These are phyloP conservation scores for Penicillium maclennaniae DNA, from an alignment of 495 filamentous ascomycete species.

Conservation along the genomic window DNA sequence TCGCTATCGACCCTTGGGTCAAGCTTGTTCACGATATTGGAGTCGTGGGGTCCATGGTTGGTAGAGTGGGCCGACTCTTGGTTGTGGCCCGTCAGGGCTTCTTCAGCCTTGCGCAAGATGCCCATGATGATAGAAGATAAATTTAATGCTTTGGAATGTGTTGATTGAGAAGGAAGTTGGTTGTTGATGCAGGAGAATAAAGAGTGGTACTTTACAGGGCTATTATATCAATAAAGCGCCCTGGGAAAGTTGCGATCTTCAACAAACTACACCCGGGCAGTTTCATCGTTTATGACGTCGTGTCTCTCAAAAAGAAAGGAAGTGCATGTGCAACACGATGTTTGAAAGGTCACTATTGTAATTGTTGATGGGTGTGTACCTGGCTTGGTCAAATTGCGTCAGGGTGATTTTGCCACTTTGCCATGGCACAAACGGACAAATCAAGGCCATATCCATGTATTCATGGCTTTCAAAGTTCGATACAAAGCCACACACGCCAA, in stretches of 20 bases:
- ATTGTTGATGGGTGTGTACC: no score
- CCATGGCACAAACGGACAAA: neutral
- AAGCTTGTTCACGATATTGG: slow-evolving; percentile 40
- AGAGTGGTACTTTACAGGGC: neutral
- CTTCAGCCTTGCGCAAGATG: slow-evolving; percentile 11
- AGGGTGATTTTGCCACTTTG: neutral
- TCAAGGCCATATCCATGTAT: neutral
- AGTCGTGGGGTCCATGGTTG: slow-evolving; percentile 32
- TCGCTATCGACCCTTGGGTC: slow-evolving; percentile 51
- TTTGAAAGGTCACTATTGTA: neutral
- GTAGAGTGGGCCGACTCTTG: slow-evolving; percentile 8
- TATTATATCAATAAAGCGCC: neutral
- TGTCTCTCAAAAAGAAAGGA: neutral
- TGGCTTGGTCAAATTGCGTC: neutral
- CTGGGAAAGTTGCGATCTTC: neutral
- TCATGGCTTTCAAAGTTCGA: neutral
- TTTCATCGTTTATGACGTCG: neutral
- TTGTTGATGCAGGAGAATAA: neutral
- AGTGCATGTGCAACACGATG: neutral
- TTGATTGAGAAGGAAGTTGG: neutral
- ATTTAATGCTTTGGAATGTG: neutral
- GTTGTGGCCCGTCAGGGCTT: slow-evolving; percentile 6
- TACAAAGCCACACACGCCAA: neutral
- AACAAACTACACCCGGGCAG: no score
- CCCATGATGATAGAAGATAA: slow-evolving; percentile 4